Evolutionary conservation across 805 yeast species (phyloP), one percentile per base, ranked within the genome.

Genomic region (Brettanomyces anomalus): DNA sequence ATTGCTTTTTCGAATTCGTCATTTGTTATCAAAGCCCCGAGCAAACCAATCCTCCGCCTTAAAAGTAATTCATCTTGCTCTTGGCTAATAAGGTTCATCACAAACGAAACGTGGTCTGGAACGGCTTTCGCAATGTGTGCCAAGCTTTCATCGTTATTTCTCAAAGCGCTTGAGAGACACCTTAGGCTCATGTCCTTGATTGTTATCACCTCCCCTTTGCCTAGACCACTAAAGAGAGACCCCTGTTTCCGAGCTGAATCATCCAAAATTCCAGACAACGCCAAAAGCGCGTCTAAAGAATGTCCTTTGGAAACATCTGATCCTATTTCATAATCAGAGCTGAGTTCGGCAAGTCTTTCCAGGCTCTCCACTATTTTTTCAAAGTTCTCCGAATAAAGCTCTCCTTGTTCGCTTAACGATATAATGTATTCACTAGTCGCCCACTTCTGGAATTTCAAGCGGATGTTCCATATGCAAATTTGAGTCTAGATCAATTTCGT

Each of bases 271-370:
- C 63, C 66, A 2, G 60, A 44, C 1, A 62, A 40, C 24, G 54
- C 49, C 24, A 66, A 40, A 26, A 75, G 52, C 3, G 55, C 53
- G 8, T 57, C 43, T 32, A 71, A 58, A 24, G 28, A 24, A 24
- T 2, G 28, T 10, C 65, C 46, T 2, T 53, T 51, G 8, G 64
- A 57, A 19, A 83, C 68, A 41, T 65, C 65, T 4, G 59, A 62
- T 3, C 89, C 90, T 49, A 73, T 74, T 40, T 81, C 80, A 35
- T 73, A 60, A 49, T 80, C 86, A 52, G 83, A 88, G 33, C 85
- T 71, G 51, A 74, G 68, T n/a, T 81, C 88, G 20, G 70, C 61
- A 44, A 83, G 51, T 1, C 61, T 57, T 11, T 71, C 72, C 30
- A 78, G 61, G 24, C 47, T 43, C 2, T 46, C 46, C 18, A 49